phyloP scores from a whole-genome alignment of 179 eudicot genomes.

The Camellia oleifera region DNA sequence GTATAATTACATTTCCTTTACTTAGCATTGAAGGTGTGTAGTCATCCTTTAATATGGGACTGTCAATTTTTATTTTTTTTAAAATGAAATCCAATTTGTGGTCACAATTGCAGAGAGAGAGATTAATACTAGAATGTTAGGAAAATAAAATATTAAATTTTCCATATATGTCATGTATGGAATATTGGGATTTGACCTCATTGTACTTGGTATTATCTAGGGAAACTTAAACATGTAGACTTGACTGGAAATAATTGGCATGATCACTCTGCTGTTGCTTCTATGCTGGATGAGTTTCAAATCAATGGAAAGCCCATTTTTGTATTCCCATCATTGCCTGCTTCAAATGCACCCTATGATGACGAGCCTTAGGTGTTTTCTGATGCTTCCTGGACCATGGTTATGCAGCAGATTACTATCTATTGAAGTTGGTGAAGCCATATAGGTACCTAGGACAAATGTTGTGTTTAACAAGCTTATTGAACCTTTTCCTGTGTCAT shows the following conservation, averaged over 20 bases:
- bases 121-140: not conserved
- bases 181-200: constrained; percentile 9
- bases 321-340: constrained; percentile 29
- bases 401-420: not conserved
- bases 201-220: constrained; percentile 19
- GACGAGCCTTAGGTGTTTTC: constrained; percentile 60
- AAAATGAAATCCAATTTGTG: not conserved
- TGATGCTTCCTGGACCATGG: not conserved
- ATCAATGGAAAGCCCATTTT: constrained; percentile 50
- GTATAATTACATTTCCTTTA: not conserved
- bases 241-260: constrained; percentile 64
- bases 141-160: not conserved
- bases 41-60: not conserved
- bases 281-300: constrained; percentile 49
- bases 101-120: not conserved
- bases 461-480: not conserved
- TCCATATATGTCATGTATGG: not conserved
- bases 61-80: not conserved
- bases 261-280: constrained; percentile 26
- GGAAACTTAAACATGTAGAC: constrained; percentile 64
- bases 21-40: not conserved
- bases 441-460: not conserved
- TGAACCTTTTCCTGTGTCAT: not conserved
- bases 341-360: constrained; percentile 54
- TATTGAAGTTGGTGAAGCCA: not conserved